Base-by-base conservation (phyloP, 2,329 filamentous ascomycete species). In the Beauveria bassiana region DNA sequence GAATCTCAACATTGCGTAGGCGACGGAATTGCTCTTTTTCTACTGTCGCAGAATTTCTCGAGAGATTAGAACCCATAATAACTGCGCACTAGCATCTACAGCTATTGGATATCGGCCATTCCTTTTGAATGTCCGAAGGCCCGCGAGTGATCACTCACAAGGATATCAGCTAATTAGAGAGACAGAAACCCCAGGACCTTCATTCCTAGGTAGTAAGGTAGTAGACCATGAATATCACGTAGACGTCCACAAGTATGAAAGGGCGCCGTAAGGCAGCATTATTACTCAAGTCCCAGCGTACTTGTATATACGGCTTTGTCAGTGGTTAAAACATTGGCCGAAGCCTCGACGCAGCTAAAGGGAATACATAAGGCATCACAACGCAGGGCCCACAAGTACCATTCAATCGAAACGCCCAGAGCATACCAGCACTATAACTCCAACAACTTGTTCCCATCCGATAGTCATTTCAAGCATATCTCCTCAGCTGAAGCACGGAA, bases 401-500 rank as follows among this genome's bases (percentile, higher is more conserved):
- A n/a, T n/a, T n/a, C 26, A 57, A 57, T 12, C 55, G 40, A n/a
- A 59, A 51, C 56, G 56, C 56, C 47, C n/a, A 43, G 51, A 51
- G 18, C 45, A 20, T 22, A n/a, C 43, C 24, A 51, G 56, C 24
- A 20, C 26, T 26, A 49, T 40, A 50, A 47, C 55, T 7, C 55
- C 45, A 18, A 26, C n/a, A 42, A 16, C 45, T 46, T 12, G 31
- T 20, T 20, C 31, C 40, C 4, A 40, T 24, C 40, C n/a, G 2
- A 38, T 49, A n/a, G 5, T 22, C 55, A 14, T 26, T n/a, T 59
- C 38, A 73, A 26, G 66, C 70, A 62, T 75, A 75, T 66, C 73
- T 72, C 49, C 73, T 70, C 55, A 75, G 62, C 73, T 75, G 45
- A 14, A 49, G 9, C 10, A 61, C 42, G 2, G 4, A 42, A 18